Conservation (phyloP, 768 basidiomycete species). For the Aureoboletus auriporus region DNA sequence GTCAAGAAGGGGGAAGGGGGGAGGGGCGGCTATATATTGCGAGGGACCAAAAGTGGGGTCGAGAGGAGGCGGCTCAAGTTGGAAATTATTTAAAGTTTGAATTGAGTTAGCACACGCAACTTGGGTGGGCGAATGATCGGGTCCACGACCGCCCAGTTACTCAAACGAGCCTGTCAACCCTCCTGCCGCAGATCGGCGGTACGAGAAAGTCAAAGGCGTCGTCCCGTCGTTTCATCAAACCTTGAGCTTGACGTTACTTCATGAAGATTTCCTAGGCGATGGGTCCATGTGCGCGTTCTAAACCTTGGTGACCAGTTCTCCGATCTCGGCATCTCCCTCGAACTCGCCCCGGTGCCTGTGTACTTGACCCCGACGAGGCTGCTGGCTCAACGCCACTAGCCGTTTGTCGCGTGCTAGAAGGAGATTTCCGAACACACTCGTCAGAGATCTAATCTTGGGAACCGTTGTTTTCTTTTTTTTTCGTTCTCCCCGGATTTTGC, state of each 20-base stretch:
- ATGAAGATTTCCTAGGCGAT: too few relatives aligned
- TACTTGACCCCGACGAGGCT: too few relatives aligned
- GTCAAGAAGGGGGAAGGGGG: constrained; percentile 19
- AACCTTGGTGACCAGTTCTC: too few relatives aligned
- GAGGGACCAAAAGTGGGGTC: constrained; percentile 16
- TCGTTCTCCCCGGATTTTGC: constrained; percentile 16
- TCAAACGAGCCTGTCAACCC: too few relatives aligned
- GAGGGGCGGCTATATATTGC: constrained; percentile 39
- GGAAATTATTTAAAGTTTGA: constrained; percentile 54
- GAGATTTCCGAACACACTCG: neutral
- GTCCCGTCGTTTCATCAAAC: constrained; percentile 20
- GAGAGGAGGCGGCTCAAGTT: constrained; percentile 6
- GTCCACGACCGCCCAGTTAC: neutral
- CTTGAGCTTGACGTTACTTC: constrained; percentile 14
- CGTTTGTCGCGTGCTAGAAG: constrained; percentile 26
- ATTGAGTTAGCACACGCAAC: constrained; percentile 44
- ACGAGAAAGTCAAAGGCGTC: constrained; percentile 13
- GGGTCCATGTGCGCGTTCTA: too few relatives aligned
- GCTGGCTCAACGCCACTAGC: constrained; percentile 22
- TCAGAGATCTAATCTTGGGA: constrained; percentile 23
- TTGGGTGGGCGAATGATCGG: constrained; percentile 20
- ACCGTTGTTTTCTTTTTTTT: neutral
- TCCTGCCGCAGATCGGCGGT: constrained; percentile 15
- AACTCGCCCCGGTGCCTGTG: too few relatives aligned
- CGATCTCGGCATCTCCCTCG: neutral